phyloP scores from a whole-genome alignment of 805 yeast species.

The Cyberlindnera euphorbiae region DNA sequence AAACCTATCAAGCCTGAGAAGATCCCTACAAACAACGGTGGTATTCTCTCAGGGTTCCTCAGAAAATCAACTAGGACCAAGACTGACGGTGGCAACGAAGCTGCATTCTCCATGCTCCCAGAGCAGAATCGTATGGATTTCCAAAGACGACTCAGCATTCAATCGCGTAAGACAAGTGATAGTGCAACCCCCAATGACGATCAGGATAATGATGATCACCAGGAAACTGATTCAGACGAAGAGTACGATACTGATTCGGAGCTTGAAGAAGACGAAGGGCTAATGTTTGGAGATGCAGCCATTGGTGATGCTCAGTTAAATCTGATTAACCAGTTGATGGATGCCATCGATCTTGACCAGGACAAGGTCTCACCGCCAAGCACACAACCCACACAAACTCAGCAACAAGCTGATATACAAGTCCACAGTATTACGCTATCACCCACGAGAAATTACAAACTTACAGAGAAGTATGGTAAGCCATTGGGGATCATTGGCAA shows the following conservation, averaged over 20 bases:
- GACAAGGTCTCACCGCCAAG: conserved; percentile 3
- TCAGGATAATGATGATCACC: conserved; percentile 6
- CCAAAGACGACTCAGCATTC: conserved; percentile 26
- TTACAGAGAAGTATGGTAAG: conserved; percentile 46
- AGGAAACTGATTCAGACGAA: conserved; percentile 5
- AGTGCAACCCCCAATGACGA: conserved; percentile 14
- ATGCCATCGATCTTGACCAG: conserved; percentile 38
- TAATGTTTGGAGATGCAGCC: conserved; percentile 30
- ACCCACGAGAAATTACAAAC: conserved; percentile 27
- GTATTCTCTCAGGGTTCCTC: conserved; percentile 23
- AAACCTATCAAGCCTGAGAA: conserved; percentile 23
- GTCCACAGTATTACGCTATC: neutral
- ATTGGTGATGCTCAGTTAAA: conserved; percentile 46
- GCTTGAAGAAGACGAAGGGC: conserved; percentile 3
- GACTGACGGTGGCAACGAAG: conserved; percentile 12
- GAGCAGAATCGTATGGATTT: conserved; percentile 27
- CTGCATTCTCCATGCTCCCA: conserved; percentile 26
- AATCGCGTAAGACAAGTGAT: conserved; percentile 22
- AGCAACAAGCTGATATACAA: too few relatives aligned
- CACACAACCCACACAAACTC: neutral
- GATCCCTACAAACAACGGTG: conserved; percentile 18
- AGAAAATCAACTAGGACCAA: conserved; percentile 14
- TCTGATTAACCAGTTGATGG: conserved; percentile 43
- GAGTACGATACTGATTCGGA: conserved; percentile 9
- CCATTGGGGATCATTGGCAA: conserved; percentile 68